Evolutionary conservation across 2,329 filamentous ascomycete genomes (phyloP).

Genomic region (Sclerotinia nivalis): DNA sequence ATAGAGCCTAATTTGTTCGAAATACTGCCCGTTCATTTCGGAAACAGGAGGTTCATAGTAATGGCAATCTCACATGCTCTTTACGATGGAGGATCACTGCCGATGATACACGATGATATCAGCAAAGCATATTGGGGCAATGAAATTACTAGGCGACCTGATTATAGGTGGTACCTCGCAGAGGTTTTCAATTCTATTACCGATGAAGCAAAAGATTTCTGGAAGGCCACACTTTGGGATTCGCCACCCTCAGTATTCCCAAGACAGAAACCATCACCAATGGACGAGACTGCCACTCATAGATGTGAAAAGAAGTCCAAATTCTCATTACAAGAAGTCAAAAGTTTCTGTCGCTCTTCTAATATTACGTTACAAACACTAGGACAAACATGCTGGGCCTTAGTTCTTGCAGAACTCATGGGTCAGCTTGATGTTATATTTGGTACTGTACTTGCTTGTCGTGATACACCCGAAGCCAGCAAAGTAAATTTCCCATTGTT

Average conservation of each 20-base stretch:
- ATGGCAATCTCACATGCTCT: constrained; percentile 82
- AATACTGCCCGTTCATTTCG: constrained; percentile 52
- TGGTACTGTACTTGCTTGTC: constrained; percentile 79
- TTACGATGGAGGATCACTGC: constrained; percentile 86
- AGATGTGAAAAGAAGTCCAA: constrained; percentile 50
- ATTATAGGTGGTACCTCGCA: constrained; percentile 56
- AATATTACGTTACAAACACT: constrained; percentile 75
- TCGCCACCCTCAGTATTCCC: constrained; percentile 47
- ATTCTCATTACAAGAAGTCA: constrained; percentile 47
- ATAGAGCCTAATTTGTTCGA: constrained; percentile 32
- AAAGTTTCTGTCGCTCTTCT: constrained; percentile 62
- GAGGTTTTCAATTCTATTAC: constrained; percentile 44
- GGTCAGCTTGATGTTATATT: constrained; percentile 74
- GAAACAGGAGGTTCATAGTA: constrained; percentile 48
- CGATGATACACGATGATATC: constrained; percentile 71
- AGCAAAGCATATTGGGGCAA: constrained; percentile 59
- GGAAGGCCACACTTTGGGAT: constrained; percentile 66
- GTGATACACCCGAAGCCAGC: constrained; percentile 71
- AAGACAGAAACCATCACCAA: constrained; percentile 30
- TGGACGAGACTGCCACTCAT: constrained; percentile 35
- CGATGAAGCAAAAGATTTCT: constrained; percentile 61
- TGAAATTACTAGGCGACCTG: constrained; percentile 45
- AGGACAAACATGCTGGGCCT: constrained; percentile 74
- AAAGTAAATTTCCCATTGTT: constrained; percentile 81
- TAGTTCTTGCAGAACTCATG: constrained; percentile 64